phyloP scores from a whole-genome alignment of 176 grass and related monocot species.

The Aegilops longissima region DNA sequence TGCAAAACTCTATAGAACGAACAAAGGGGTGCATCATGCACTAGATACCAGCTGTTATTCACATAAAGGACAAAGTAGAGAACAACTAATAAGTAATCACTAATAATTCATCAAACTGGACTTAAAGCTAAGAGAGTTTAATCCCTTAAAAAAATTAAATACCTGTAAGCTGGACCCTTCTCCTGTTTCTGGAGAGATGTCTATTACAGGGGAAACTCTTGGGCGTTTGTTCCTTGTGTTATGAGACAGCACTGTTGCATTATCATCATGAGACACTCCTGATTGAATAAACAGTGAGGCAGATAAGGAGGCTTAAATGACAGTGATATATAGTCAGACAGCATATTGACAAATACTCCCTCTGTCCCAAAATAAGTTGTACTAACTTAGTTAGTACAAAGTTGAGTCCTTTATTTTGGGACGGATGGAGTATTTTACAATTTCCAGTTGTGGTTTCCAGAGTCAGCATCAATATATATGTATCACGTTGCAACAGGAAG shows the following conservation, averaged over 20 bases:
- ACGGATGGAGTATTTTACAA: neutral
- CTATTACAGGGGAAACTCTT: slow-evolving; percentile 18
- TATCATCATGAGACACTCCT: neutral
- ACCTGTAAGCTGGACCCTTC: slow-evolving; percentile 50
- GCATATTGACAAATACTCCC: neutral
- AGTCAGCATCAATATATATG: neutral
- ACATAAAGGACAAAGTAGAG: neutral
- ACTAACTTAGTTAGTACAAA: too few relatives aligned
- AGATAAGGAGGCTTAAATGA: neutral
- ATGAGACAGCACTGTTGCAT: neutral
- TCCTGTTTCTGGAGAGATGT: slow-evolving; percentile 34
- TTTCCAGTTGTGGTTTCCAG: neutral
- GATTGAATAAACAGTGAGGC: slow-evolving; percentile 1
- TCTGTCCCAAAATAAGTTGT: too few relatives aligned
- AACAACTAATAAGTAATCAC: neutral
- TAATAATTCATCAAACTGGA: neutral
- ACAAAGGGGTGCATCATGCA: neutral
- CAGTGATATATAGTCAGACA: neutral
- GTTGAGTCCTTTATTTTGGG: too few relatives aligned
- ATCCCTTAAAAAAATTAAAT: slow-evolving; percentile 11
- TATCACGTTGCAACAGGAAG: neutral
- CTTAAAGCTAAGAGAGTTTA: neutral
- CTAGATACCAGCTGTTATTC: neutral
- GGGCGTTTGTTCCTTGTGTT: slow-evolving; percentile 35
- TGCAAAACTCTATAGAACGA: neutral